These are phyloP conservation scores for Diospyros kaki DNA, from an alignment of 148 eudicot species.

Conservation along the genomic window DNA sequence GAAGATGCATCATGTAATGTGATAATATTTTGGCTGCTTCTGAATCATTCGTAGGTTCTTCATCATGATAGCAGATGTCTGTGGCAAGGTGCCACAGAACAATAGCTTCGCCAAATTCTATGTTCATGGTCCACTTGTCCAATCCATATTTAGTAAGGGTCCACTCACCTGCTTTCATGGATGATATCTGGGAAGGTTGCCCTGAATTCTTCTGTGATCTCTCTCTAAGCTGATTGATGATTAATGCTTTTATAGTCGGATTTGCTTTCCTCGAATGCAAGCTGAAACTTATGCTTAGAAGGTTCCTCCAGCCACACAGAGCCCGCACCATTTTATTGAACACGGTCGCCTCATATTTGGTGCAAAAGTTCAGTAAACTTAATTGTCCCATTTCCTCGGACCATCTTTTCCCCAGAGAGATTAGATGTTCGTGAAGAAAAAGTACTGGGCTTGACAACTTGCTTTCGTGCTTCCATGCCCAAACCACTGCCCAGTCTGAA, in stretches of 20 bases:
- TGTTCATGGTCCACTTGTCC: neutral
- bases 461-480: neutral
- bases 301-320: neutral
- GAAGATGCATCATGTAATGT: neutral
- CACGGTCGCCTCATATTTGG: neutral
- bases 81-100: conserved; percentile 11
- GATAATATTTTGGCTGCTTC: neutral
- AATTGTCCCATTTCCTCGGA: conserved; percentile 2
- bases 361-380: neutral
- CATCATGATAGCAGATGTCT: neutral
- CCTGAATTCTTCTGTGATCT: neutral
- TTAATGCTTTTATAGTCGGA: neutral
- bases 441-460: neutral
- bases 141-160: neutral
- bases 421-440: neutral
- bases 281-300: neutral
- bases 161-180: neutral
- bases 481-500: conserved; percentile 12
- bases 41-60: neutral
- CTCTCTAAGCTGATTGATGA: neutral
- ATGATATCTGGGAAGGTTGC: neutral
- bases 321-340: neutral
- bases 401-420: conserved; percentile 12
- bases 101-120: neutral
- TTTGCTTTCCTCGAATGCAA: neutral